These are phyloP conservation scores for Mycena galopus DNA, from an alignment of 768 basidiomycete species.

Conservation along the genomic window DNA sequence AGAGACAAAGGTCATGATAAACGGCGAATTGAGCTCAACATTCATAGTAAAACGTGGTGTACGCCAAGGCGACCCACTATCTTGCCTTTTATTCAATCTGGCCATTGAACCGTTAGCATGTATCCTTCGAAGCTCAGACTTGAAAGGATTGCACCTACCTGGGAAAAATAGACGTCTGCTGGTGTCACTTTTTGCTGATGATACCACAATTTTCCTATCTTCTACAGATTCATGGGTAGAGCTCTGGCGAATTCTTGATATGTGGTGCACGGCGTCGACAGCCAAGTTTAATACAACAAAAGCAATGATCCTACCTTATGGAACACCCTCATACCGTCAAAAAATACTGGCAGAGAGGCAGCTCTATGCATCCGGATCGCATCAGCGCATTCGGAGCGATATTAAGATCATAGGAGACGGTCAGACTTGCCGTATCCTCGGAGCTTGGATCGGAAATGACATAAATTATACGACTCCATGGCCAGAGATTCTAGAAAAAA, in stretches of 20 bases:
- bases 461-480: too few relatives aligned
- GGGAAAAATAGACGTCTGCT: neutral
- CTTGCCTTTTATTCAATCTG: too few relatives aligned
- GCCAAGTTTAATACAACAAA: neutral
- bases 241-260: too few relatives aligned
- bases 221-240: neutral
- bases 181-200: slow-evolving; percentile 1
- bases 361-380: neutral
- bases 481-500: too few relatives aligned
- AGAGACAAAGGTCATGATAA: neutral
- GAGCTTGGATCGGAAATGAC: too few relatives aligned
- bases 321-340: neutral
- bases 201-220: slow-evolving; percentile 3
- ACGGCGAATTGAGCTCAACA: neutral
- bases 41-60: neutral
- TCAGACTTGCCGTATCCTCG: neutral
- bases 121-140: neutral
- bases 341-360: neutral
- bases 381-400: neutral
- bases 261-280: too few relatives aligned
- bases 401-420: neutral
- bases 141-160: neutral
- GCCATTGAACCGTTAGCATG: neutral
- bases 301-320: neutral
- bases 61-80: neutral